Percentiles rank a stretch among this genome's conserved stretches.
Conservation (phyloP, 2,329 filamentous ascomycete genomes). For the Xylaria sp. region DNA sequence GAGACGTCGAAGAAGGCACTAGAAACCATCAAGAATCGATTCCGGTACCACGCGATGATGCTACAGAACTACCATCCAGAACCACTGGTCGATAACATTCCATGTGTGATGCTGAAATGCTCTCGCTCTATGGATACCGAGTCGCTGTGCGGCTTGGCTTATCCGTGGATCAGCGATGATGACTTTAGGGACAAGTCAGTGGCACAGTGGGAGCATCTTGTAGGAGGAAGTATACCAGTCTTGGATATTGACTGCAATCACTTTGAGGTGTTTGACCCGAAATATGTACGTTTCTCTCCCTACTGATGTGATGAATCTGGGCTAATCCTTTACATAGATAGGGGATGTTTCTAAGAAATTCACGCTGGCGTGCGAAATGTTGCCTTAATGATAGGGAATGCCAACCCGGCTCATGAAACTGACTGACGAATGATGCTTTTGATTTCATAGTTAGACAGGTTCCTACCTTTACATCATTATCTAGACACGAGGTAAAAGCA, state of each 20-base stretch:
- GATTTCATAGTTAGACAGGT: not conserved
- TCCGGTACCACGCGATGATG: too few species aligned
- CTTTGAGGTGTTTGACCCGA: constrained; percentile 37
- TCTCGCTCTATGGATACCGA: too few species aligned
- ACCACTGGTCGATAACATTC: too few species aligned
- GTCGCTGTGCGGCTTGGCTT: too few species aligned
- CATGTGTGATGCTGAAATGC: too few species aligned
- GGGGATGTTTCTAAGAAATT: constrained; percentile 18
- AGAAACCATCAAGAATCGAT: too few species aligned
- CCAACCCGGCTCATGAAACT: not conserved
- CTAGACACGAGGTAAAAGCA: too few species aligned
- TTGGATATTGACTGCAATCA: constrained; percentile 40
- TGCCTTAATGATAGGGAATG: not conserved
- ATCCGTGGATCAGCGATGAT: constrained; percentile 28
- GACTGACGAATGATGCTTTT: not conserved
- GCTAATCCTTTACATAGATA: constrained; percentile 8
- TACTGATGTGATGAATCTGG: not conserved
- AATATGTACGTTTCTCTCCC: constrained; percentile 2
- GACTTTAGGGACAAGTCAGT: constrained; percentile 11
- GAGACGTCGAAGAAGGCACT: too few species aligned
- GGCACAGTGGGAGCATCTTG: constrained; percentile 34
- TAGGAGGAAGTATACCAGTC: constrained; percentile 32
- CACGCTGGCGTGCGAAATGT: constrained; percentile 10
- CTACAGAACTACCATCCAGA: too few species aligned
- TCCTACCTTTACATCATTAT: too few species aligned